These are phyloP conservation scores for Sporisorium iseilematis-ciliati DNA, from an alignment of 1,284 basidiomycete species.

Conservation along the genomic window DNA sequence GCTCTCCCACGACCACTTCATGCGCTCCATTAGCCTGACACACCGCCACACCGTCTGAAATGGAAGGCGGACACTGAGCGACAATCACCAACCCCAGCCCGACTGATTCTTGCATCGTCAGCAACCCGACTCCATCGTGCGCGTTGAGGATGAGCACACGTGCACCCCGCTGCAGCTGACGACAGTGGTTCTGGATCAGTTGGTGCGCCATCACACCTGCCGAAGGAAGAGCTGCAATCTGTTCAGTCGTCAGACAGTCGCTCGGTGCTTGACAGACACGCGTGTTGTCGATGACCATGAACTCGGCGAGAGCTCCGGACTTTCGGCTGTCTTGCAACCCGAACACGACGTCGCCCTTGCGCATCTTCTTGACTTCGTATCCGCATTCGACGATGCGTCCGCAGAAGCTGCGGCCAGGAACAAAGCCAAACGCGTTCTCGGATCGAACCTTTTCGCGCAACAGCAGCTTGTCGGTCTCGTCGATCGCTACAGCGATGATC, in stretches of 20 bases:
- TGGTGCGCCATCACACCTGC: constrained; percentile 70
- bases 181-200: constrained; percentile 69
- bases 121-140: constrained; percentile 70
- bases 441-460: constrained; percentile 66
- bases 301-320: constrained; percentile 70
- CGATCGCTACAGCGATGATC: constrained; percentile 70
- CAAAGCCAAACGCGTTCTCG: constrained; percentile 68
- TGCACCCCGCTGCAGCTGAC: constrained; percentile 66
- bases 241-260: constrained; percentile 68
- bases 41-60: constrained; percentile 67
- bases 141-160: constrained; percentile 71
- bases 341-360: constrained; percentile 71
- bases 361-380: constrained; percentile 68
- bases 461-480: constrained; percentile 67
- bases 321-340: constrained; percentile 69
- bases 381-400: constrained; percentile 71
- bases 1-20: constrained; percentile 70
- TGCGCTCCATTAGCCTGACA: constrained; percentile 70
- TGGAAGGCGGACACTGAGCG: constrained; percentile 69
- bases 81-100: constrained; percentile 70
- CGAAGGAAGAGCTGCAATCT: constrained; percentile 71
- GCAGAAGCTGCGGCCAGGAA: constrained; percentile 71
- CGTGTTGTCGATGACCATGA: constrained; percentile 69
- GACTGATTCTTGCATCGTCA: constrained; percentile 70
- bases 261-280: constrained; percentile 70